These are phyloP conservation scores for Oxytropis ochrocephala DNA, from an alignment of 306 rosid species.

Conservation along the genomic window DNA sequence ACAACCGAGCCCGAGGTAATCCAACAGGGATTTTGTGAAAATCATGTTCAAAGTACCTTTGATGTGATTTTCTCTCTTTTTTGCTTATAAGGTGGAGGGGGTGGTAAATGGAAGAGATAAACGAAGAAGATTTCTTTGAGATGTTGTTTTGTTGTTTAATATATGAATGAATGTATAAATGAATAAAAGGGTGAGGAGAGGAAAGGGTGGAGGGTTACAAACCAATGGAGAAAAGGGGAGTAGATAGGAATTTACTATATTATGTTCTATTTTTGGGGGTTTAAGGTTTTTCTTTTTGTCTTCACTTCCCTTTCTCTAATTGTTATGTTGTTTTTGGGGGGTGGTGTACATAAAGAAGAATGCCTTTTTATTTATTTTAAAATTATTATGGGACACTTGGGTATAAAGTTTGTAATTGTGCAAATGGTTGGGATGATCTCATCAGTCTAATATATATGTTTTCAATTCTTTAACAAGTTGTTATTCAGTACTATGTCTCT, in stretches of 20 bases:
- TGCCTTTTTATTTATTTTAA: slow-evolving; percentile 31
- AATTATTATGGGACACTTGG: slow-evolving; percentile 42
- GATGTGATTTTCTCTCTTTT: slow-evolving; percentile 34
- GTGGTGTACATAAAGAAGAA: slow-evolving; percentile 71
- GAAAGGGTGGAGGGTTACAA: slow-evolving; percentile 46
- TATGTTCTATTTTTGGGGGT: slow-evolving; percentile 39
- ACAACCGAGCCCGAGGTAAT: slow-evolving; percentile 82
- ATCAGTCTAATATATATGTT: slow-evolving; percentile 45
- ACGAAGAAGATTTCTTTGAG: slow-evolving; percentile 40
- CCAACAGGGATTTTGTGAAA: slow-evolving; percentile 17
- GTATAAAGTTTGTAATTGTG: slow-evolving; percentile 50
- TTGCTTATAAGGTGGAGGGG: slow-evolving; percentile 31
- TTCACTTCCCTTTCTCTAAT: slow-evolving; percentile 23
- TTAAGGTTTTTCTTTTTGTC: slow-evolving; percentile 31
- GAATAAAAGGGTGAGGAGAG: slow-evolving; percentile 48
- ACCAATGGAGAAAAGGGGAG: slow-evolving; percentile 35
- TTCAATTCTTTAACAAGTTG: slow-evolving; percentile 41
- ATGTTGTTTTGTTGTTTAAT: slow-evolving; percentile 58
- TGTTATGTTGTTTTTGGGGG: slow-evolving; percentile 40
- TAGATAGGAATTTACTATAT: slow-evolving; percentile 44
- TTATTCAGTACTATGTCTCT: neutral
- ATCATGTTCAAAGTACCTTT: slow-evolving; percentile 30
- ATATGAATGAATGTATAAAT: slow-evolving; percentile 57
- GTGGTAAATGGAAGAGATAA: slow-evolving; percentile 37
- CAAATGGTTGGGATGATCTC: slow-evolving; percentile 46